Evolutionary conservation across 805 yeast genomes (phyloP).

Genomic region (Middelhovenomyces tepae): DNA sequence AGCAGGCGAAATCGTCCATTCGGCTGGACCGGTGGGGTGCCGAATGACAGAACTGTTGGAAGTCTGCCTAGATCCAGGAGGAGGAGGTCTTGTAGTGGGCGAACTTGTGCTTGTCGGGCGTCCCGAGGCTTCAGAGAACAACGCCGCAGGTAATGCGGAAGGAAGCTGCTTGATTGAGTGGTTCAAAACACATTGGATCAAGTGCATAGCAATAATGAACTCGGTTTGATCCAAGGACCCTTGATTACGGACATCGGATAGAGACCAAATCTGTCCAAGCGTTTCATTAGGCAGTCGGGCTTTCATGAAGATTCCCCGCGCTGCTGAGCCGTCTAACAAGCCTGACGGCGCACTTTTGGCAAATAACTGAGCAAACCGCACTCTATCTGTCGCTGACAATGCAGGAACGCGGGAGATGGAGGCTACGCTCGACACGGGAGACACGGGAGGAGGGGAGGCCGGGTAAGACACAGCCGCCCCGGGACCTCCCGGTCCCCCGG

Average conservation of each 20-base stretch:
- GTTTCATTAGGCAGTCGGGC: conserved; percentile 73
- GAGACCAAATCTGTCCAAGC: conserved; percentile 80
- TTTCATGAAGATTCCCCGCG: conserved; percentile 78
- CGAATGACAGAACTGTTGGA: conserved; percentile 17
- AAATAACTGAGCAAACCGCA: conserved; percentile 41
- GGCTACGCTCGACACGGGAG: conserved; percentile 15
- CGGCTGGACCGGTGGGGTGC: conserved; percentile 26
- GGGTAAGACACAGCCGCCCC: conserved; percentile 14
- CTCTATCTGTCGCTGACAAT: conserved; percentile 27
- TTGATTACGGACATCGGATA: conserved; percentile 66
- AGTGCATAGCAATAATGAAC: conserved; percentile 89
- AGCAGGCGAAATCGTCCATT: conserved; percentile 62
- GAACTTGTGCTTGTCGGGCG: conserved; percentile 9
- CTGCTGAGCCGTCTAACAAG: conserved; percentile 64
- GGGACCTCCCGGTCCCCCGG: not conserved
- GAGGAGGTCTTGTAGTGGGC: conserved; percentile 7
- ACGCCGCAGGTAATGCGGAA: conserved; percentile 33
- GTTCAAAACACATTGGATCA: conserved; percentile 72
- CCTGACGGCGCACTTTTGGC: conserved; percentile 55
- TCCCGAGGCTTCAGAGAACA: conserved; percentile 15
- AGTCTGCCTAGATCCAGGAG: conserved; percentile 9
- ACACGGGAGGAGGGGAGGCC: conserved; percentile 28
- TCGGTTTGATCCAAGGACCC: conserved; percentile 69
- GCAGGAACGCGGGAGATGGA: conserved; percentile 26
- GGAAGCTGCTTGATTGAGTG: conserved; percentile 58